Evolutionary conservation across 2,329 filamentous ascomycete genomes (phyloP), one percentile per base, ranked within the genome.

Genomic region (Fusarium oxysporum): DNA sequence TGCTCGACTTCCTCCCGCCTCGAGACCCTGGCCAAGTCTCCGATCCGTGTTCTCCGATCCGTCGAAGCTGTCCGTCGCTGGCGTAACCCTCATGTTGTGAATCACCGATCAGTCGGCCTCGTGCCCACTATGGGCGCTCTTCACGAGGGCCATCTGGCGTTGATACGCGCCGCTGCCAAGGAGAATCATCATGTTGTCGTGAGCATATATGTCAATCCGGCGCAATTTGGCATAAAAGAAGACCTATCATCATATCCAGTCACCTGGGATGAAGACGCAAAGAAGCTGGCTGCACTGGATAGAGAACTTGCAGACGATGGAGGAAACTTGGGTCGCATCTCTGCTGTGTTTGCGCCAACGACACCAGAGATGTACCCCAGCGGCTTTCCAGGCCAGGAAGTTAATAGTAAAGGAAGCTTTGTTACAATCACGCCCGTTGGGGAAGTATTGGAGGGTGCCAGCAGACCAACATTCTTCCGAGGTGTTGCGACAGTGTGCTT

Each of bases 81-180:
- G 86, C 91, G 94, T 40, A 87, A 85, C 28, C 87, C 90, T 44
- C 90, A 95, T 68, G 83, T 90, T 40, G 83, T 90, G 67, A 87
- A 91, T 78, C 89, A 92, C 76, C 90, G 92, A 64, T 91, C 91
- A 48, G 91, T 99, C 65, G 94, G 93, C 66, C 90, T 99, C 33
- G 95, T 99, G 40, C 96, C 96, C 3, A 99, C 96, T 37, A 98
- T 99, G 96, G 96, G 96, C 71, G 96, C 96, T 55, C 88, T 99
- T n/a, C 96, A 99, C 82, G 89, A 91, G 62, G 96, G 96, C 44
- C 96, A 99, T 83, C 83, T 97, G 57, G 93, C 93, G 7, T 88
- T 99, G 28, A 92, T 97, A 78, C 92, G 94, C 66, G 89, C 91
- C 76, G 96, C 96, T 6, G 95, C 95, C 3, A 86, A 87, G 53